Evolutionary conservation across 2,329 filamentous ascomycete species (phyloP), one percentile per base, ranked within the genome.

Genomic region (Graphium sp.): DNA sequence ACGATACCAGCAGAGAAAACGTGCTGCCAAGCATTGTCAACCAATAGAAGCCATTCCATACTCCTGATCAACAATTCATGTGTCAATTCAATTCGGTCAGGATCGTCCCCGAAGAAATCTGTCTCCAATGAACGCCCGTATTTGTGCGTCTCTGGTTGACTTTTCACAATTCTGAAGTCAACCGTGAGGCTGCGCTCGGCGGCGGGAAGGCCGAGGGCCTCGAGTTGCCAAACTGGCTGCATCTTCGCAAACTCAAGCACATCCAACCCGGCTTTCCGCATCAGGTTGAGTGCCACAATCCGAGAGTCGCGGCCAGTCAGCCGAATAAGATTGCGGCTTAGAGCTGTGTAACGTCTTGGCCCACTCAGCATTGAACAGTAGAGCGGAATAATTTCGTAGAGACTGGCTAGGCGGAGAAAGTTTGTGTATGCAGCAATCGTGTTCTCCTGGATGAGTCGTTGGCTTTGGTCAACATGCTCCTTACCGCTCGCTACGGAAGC

Each of bases 371-470:
- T 75, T 7, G 83, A 83, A 36, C 81, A 85, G 48, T 98, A 98
- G 1, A 92, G 58, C 1, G 89, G 85, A 31, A 93, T 78, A 23
- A 89, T 55, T 36, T 87, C 75, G 34, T 78, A 71, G 31, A 89
- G 69, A 19, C 73, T 70, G 11, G 70, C 68, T 26, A 77, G 62
- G 24, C 80, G 72, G 21, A 98, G 55, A 35, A 79, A 74, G 40
- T 79, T 78, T 31, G 91, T 77, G 46, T 95, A 95, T 4, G 71
- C 74, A 1, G 78, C 72, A 29, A 94, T 60, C 26, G 87, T 71
- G 41, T 80, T 82, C 42, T 92, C 78, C 37, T 74, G 66, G 11
- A 62, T 62, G 29, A 58, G 54, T 19, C 53, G 49, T 10, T 29
- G 15, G 3, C n/a, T 28, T 16, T 14, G 12, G 14, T 32, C 22